Conservation (phyloP, 2,329 filamentous ascomycete species). For the Dactylella cylindrospora region DNA sequence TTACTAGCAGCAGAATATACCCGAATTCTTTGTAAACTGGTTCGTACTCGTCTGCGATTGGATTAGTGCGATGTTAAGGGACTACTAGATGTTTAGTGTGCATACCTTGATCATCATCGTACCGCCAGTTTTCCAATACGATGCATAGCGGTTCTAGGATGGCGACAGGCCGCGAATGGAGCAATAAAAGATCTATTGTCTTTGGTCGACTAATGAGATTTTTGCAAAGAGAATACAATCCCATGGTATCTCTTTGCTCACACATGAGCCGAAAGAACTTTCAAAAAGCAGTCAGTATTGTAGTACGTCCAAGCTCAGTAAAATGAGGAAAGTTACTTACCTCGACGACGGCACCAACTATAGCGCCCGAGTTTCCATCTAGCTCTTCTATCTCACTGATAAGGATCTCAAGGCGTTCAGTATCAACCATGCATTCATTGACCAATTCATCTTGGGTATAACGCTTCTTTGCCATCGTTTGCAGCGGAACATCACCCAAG, state of each 20-base stretch:
- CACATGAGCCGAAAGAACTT: conserved; percentile 70
- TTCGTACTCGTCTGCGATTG: conserved; percentile 67
- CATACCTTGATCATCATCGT: conserved; percentile 72
- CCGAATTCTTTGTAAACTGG: conserved; percentile 85
- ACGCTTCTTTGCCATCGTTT: conserved; percentile 70
- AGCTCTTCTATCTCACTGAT: conserved; percentile 67
- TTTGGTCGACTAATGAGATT: conserved; percentile 71
- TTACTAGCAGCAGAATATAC: conserved; percentile 69
- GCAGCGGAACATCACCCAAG: conserved; percentile 79
- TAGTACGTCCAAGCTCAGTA: not conserved
- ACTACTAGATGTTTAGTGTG: not conserved
- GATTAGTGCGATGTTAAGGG: too few relatives aligned
- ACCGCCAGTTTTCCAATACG: conserved; percentile 74
- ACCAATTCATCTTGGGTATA: conserved; percentile 78
- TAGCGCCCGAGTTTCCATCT: conserved; percentile 62
- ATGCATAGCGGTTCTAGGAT: conserved; percentile 73
- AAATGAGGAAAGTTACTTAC: conserved; percentile 2
- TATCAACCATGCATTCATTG: conserved; percentile 73
- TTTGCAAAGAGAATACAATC: conserved; percentile 72
- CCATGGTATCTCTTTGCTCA: conserved; percentile 73
- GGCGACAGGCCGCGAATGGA: conserved; percentile 71
- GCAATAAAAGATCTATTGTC: conserved; percentile 71
- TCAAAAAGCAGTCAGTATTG: not conserved
- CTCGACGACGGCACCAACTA: conserved; percentile 47
- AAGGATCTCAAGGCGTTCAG: conserved; percentile 72